Percentiles rank a stretch among this genome's conserved stretches.
phyloP scores from a whole-genome alignment of 23 red algal genomes.

The Porphyridium purpureum region DNA sequence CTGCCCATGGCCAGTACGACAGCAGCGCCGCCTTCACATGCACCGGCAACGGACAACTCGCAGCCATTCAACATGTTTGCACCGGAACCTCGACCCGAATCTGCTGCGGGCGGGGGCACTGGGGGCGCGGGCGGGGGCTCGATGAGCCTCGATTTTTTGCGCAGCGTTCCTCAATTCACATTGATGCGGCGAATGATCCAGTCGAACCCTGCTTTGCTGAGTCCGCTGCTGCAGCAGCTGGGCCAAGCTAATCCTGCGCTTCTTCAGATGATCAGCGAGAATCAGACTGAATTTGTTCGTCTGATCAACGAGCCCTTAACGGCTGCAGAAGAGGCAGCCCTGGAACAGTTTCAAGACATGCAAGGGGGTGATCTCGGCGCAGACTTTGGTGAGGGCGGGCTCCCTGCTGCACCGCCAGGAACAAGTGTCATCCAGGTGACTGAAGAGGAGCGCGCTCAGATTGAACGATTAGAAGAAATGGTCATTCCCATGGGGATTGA shows the following conservation, averaged over 20 bases:
- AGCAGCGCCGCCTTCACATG: not conserved
- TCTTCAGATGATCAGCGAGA: constrained; percentile 57
- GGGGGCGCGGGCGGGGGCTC: constrained; percentile 4
- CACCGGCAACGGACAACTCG: constrained; percentile 1
- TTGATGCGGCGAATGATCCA: constrained; percentile 80
- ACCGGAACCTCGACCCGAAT: constrained; percentile 5
- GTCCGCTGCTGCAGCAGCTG: constrained; percentile 70
- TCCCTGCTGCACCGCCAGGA: too few species aligned
- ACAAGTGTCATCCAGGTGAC: constrained; percentile 29
- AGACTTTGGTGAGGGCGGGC: too few species aligned
- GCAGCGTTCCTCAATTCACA: constrained; percentile 55
- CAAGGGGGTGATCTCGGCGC: too few species aligned
- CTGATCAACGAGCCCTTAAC: constrained; percentile 78
- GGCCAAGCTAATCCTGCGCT: constrained; percentile 48
- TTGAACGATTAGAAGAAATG: constrained; percentile 53
- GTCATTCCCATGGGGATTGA: constrained; percentile 54
- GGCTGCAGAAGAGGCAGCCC: too few species aligned
- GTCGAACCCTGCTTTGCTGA: constrained; percentile 50
- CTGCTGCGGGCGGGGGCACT: not conserved
- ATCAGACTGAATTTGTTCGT: constrained; percentile 72
- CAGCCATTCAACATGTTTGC: constrained; percentile 83
- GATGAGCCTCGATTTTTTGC: constrained; percentile 60
- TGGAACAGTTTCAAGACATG: too few species aligned
- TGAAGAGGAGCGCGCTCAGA: constrained; percentile 72
- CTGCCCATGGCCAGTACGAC: constrained; percentile 1